Evolutionary conservation across 176 grass and related monocot species (phyloP), one percentile per base, ranked within the genome.

Genomic region (Oryza coarctata): DNA sequence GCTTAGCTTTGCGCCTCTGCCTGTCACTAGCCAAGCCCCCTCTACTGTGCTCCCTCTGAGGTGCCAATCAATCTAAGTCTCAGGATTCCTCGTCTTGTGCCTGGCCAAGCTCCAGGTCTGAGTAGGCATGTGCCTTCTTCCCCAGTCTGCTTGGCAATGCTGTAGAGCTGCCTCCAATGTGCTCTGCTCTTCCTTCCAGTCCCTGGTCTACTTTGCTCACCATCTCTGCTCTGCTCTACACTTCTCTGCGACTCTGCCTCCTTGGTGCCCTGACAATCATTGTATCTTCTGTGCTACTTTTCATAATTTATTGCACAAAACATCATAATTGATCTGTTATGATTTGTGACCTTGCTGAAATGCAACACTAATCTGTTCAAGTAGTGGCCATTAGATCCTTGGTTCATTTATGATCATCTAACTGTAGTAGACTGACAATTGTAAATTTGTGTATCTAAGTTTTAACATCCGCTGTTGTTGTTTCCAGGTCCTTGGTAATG

Each of bases 401-500:
- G 14, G 63, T 84, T 76, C 33, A 9, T 66, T 52, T 12, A 36
- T 26, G n/a, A 65, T 65, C 47, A 29, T 39, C n/a, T 6, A 55
- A 38, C 33, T 26, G 33, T 47, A 23, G n/a, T 40, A 11, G 34
- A 40, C 60, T 76, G 22, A 61, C 23, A 23, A 39, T 70, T 71
- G 25, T 30, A 58, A 40, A 17, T 38, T 62, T 70, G 18, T 23
- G 50, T 31, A 27, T 62, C 3, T 27, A 52, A 11, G 25, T 55
- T 69, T 31, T 87, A 38, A 83, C 33, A 70, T 80, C 23, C 6
- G 26, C 63, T 22, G 60, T 55, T 70, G 18, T 70, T 71, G 25
- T 79, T 74, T 88, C 32, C 86, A 92, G 90, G 90, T 96, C 65
- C 86, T 96, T 3, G 94, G 94, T 41, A 96, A 96, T 80, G 94